Conservation (phyloP, 306 rosid genomes). For the Styphnolobium japonicum region DNA sequence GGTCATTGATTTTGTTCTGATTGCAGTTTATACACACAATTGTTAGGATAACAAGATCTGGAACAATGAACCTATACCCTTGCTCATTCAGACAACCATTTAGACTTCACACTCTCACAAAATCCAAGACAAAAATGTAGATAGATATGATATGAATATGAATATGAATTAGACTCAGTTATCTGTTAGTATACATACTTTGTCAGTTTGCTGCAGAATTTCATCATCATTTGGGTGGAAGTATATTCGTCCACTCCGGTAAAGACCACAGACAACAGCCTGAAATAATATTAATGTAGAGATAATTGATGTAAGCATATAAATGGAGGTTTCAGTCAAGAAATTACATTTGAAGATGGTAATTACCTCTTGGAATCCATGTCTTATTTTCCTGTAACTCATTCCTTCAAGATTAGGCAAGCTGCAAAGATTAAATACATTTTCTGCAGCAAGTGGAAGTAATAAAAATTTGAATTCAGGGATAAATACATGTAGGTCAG, state of each 20-base stretch:
- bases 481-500: neutral
- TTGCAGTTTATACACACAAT: neutral
- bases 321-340: neutral
- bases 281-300: slow-evolving; percentile 46
- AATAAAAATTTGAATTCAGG: slow-evolving; percentile 20
- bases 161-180: slow-evolving; percentile 6
- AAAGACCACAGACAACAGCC: slow-evolving; percentile 89
- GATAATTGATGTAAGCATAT: slow-evolving; percentile 5
- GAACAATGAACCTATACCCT: neutral
- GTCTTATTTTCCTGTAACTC: slow-evolving; percentile 65
- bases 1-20: neutral
- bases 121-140: slow-evolving; percentile 1
- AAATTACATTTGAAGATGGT: slow-evolving; percentile 16
- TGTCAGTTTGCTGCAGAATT: slow-evolving; percentile 75
- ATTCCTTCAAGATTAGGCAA: slow-evolving; percentile 66
- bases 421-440: slow-evolving; percentile 77
- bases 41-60: neutral
- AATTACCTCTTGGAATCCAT: slow-evolving; percentile 66
- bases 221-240: slow-evolving; percentile 89
- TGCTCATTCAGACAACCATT: neutral
- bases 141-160: slow-evolving; percentile 5
- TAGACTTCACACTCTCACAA: neutral
- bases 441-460: slow-evolving; percentile 64
- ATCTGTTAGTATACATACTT: slow-evolving; percentile 49
- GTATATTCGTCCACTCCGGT: slow-evolving; percentile 72